Evolutionary conservation across 1,284 basidiomycete species (phyloP).

Genomic region (Marasmius sp.): DNA sequence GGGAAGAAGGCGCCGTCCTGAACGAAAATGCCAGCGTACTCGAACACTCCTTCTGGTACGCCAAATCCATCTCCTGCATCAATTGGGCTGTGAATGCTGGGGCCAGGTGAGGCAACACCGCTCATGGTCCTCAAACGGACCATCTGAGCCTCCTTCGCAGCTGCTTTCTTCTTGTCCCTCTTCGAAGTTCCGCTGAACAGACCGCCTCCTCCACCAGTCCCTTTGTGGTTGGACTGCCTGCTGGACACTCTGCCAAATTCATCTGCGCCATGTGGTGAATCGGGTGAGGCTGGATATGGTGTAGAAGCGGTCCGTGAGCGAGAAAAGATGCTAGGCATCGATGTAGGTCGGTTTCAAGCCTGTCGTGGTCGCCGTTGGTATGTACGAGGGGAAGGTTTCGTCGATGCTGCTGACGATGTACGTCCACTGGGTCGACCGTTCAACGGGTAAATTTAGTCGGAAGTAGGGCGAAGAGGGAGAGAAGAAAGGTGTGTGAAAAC

Average conservation of each 20-base stretch:
- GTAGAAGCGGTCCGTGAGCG: conserved; percentile 39
- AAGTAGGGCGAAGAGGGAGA: neutral
- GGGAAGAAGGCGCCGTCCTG: neutral
- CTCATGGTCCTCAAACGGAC: conserved; percentile 37
- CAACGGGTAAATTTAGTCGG: neutral
- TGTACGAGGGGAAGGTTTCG: neutral
- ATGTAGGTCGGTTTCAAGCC: neutral
- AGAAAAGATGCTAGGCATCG: conserved; percentile 46
- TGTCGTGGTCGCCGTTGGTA: neutral
- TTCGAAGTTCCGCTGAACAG: conserved; percentile 37
- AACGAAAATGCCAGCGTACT: neutral
- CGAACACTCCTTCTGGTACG: neutral
- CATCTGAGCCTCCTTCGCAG: conserved; percentile 36
- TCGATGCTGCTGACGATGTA: neutral
- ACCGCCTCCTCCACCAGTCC: neutral
- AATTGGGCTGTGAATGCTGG: conserved; percentile 26
- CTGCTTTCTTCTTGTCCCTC: conserved; percentile 56
- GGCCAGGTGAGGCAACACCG: conserved; percentile 17
- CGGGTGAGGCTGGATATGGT: conserved; percentile 1
- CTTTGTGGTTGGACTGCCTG: conserved; percentile 22
- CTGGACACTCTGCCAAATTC: conserved; percentile 66
- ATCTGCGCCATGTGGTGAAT: conserved; percentile 36
- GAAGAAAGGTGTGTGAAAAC: neutral
- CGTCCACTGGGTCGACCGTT: neutral
- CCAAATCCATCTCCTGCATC: conserved; percentile 17